phyloP scores from a whole-genome alignment of 257 asterid species.

The Solanum pinnatisectum region DNA sequence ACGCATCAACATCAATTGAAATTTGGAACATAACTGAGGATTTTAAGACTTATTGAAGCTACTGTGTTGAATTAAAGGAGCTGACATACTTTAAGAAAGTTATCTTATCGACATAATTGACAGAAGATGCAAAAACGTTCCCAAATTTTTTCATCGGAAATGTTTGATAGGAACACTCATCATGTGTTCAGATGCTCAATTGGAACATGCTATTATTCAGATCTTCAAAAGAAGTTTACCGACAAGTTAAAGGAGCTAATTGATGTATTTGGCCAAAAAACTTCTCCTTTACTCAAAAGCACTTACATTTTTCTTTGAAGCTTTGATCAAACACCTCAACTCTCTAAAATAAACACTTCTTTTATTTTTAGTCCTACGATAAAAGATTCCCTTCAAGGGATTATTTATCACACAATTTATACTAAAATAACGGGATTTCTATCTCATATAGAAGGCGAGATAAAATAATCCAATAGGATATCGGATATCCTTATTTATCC shows the following conservation, averaged over 20 bases:
- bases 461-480: not conserved
- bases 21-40: too few relatives aligned
- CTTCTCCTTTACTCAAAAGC: not conserved
- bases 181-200: not conserved
- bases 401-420: not conserved
- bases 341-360: not conserved
- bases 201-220: not conserved
- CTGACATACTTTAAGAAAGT: too few relatives aligned
- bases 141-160: not conserved
- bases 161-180: not conserved
- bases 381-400: not conserved
- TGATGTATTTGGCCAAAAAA: not conserved
- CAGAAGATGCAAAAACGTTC: not conserved
- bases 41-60: too few relatives aligned
- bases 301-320: not conserved
- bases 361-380: not conserved
- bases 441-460: not conserved
- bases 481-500: not conserved
- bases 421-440: not conserved
- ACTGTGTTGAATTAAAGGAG: accelerated
- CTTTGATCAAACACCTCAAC: not conserved
- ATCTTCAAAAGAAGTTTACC: not conserved
- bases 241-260: not conserved
- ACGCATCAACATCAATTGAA: too few relatives aligned
- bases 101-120: not conserved